A percentile compares a stretch with the other conserved stretches of the same genome.
Evolutionary conservation across 1,284 basidiomycete genomes (phyloP).

Genomic region (Cystobasidium sp.): DNA sequence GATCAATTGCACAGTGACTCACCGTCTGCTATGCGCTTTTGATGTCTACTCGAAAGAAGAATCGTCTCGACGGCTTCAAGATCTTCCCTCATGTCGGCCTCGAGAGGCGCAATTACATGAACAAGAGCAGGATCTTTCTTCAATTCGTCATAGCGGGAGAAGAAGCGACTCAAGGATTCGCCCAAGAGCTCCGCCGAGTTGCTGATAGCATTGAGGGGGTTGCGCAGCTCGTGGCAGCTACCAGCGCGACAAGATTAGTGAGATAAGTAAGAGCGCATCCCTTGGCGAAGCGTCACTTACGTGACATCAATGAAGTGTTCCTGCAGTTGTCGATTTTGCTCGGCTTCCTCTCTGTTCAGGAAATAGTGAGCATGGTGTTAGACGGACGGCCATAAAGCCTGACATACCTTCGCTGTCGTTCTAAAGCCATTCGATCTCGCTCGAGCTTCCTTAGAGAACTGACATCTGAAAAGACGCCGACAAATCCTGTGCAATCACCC

Average conservation of each 20-base stretch:
- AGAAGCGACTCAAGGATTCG: slow-evolving; percentile 46
- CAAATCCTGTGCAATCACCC: slow-evolving; percentile 45
- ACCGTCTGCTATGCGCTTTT: slow-evolving; percentile 49
- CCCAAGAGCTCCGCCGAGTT: slow-evolving; percentile 51
- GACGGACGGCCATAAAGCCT: neutral
- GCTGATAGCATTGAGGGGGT: slow-evolving; percentile 40
- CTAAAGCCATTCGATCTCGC: slow-evolving; percentile 34
- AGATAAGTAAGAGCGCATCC: neutral
- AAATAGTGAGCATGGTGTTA: neutral
- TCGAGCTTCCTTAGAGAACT: slow-evolving; percentile 43
- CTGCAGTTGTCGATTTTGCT: slow-evolving; percentile 48
- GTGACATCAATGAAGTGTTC: slow-evolving; percentile 49
- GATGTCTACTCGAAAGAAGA: slow-evolving; percentile 51
- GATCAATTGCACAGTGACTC: neutral
- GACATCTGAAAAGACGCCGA: slow-evolving; percentile 53
- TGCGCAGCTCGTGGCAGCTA: slow-evolving; percentile 5
- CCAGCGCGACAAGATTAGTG: slow-evolving; percentile 11
- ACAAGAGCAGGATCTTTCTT: slow-evolving; percentile 27
- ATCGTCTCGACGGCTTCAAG: slow-evolving; percentile 53
- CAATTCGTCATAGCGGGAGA: slow-evolving; percentile 41
- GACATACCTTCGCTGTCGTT: slow-evolving; percentile 18
- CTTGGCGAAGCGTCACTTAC: too few species aligned
- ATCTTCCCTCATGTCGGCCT: slow-evolving; percentile 51
- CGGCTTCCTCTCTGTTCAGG: slow-evolving; percentile 44
- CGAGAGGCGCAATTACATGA: slow-evolving; percentile 36